Percentiles rank a stretch among this genome's conserved stretches.
phyloP scores from a whole-genome alignment of 257 asterid species.

The Craterostigma plantagineum region DNA sequence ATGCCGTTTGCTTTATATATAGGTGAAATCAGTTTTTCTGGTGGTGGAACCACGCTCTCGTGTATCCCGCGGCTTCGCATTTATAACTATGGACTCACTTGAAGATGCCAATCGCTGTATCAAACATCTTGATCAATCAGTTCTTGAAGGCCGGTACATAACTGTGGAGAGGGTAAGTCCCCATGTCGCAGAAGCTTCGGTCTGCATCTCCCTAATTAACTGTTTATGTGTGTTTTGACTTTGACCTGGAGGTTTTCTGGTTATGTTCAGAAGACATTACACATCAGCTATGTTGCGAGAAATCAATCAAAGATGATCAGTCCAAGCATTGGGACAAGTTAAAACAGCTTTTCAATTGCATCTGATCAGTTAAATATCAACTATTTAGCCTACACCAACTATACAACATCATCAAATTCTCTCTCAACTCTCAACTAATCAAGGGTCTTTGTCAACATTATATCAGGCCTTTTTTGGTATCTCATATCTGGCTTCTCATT shows the following conservation, averaged over 20 bases:
- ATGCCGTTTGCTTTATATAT: constrained; percentile 6
- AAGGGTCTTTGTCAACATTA: no score
- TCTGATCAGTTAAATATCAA: no score
- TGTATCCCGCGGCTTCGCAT: constrained; percentile 91
- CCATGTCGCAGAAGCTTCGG: constrained; percentile 13
- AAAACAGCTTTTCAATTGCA: no score
- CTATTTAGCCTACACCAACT: no score
- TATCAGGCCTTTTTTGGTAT: no score
- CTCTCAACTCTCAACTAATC: no score
- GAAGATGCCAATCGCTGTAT: constrained; percentile 88
- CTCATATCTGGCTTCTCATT: no score
- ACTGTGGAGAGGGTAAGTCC: constrained; percentile 87
- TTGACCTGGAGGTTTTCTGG: constrained; percentile 94
- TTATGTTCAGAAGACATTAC: constrained; percentile 81
- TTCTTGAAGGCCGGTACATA: constrained; percentile 85
- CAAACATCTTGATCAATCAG: constrained; percentile 85
- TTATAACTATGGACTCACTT: constrained; percentile 56
- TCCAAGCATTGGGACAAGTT: no score
- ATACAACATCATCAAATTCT: no score
- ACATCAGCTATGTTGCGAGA: constrained; percentile 93
- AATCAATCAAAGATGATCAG: constrained; percentile 78
- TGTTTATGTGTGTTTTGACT: constrained; percentile 17
- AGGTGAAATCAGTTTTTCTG: constrained; percentile 76
- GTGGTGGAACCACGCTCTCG: constrained; percentile 93
- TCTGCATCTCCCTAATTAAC: constrained; percentile 16